Conservation (phyloP, 2,329 filamentous ascomycete genomes). For the Boeremia exigua region DNA sequence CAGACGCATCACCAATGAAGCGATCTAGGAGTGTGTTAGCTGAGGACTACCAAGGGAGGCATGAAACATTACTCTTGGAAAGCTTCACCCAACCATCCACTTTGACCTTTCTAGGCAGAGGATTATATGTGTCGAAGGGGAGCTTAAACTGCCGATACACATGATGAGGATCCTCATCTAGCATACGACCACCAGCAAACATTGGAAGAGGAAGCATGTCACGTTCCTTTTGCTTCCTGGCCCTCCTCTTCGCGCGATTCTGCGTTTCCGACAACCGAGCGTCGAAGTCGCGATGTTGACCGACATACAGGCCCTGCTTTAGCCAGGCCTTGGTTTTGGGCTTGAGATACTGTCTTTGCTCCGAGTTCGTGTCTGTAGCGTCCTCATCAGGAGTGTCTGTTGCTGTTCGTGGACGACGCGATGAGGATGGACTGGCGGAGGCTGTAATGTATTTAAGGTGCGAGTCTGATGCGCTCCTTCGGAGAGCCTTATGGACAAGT, state of each 20-base stretch:
- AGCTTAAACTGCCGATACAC: constrained; percentile 79
- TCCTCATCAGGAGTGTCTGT: constrained; percentile 23
- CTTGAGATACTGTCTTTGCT: constrained; percentile 30
- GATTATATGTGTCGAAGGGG: constrained; percentile 88
- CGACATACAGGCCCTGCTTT: constrained; percentile 82
- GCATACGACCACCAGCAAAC: constrained; percentile 73
- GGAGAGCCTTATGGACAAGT: constrained; percentile 38
- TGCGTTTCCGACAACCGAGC: constrained; percentile 55
- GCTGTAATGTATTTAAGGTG: constrained; percentile 25
- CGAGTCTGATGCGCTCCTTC: constrained; percentile 36
- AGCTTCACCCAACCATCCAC: constrained; percentile 92
- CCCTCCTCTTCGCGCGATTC: constrained; percentile 47
- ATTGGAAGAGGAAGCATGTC: constrained; percentile 75
- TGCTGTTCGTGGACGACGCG: constrained; percentile 34
- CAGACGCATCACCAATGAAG: constrained; percentile 82
- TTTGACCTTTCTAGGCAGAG: constrained; percentile 84
- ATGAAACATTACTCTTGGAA: constrained; percentile 75
- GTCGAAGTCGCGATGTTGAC: constrained; percentile 64
- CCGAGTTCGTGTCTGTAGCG: constrained; percentile 18
- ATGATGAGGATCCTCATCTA: constrained; percentile 62
- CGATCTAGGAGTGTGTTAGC: constrained; percentile 66
- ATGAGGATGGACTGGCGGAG: constrained; percentile 18
- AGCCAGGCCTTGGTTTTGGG: constrained; percentile 75
- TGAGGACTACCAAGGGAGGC: not conserved
- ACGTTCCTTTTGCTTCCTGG: constrained; percentile 55